Conservation (phyloP, 345 rosid species). For the Garcia nutans region DNA sequence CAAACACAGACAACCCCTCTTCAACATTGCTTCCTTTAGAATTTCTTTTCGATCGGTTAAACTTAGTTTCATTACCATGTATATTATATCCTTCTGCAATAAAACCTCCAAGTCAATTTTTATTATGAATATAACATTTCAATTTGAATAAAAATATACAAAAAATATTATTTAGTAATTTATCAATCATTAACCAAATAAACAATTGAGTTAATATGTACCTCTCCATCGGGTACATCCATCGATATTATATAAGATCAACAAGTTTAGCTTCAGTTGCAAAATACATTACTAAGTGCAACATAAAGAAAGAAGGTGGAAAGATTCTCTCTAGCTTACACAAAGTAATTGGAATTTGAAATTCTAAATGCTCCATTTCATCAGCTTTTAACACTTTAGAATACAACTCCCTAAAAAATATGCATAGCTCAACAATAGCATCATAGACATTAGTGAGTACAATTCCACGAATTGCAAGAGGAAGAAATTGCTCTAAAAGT, state of each 20-base stretch:
- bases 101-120: background rate
- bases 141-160: background rate
- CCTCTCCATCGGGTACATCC: background rate
- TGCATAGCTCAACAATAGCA: background rate
- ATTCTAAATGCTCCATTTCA: background rate
- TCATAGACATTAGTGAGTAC: background rate
- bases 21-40: background rate
- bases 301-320: background rate
- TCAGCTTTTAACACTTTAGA: background rate
- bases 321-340: background rate
- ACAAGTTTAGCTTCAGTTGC: background rate
- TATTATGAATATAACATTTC: slow-evolving; percentile 8
- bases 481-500: background rate
- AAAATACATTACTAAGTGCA: slow-evolving; percentile 5
- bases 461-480: background rate
- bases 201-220: background rate
- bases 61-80: background rate
- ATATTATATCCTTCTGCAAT: background rate
- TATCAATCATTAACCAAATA: no score
- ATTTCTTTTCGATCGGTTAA: background rate
- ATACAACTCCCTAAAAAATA: slow-evolving; percentile 1
- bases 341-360: background rate
- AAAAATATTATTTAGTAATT: no score
- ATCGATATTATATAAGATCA: background rate
- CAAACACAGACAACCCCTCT: background rate